Base-by-base conservation (phyloP, 306 rosid genomes). In the Rosa rugosa region DNA sequence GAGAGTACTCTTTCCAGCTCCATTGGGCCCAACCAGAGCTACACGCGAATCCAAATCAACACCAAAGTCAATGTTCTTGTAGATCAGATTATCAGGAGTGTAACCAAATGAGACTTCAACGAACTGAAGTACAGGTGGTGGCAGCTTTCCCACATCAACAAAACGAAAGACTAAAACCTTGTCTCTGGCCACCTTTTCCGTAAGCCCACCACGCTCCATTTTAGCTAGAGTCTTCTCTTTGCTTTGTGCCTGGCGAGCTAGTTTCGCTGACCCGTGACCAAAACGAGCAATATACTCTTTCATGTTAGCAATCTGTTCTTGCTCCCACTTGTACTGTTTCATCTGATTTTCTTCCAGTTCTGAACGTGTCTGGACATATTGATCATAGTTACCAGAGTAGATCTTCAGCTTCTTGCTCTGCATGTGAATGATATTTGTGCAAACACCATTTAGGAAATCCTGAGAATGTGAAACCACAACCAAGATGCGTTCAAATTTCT, bases 251-350 rank as follows among this genome's bases (percentile, higher is more conserved):
- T 96, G 99, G 41, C 99, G 99, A 75, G 99, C 99, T 8, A 96
- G 86, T 76, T 96, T 96, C 5, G 99, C 99, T 1, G 99, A 96
- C 20, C 99, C 99, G 44, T 96, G 99, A 68, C 99, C 99, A 86
- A 96, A 96, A 20, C 99, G 90, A 8, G 99, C 99, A 72, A 96
- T 96, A 71, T 96, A 96, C 80, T 93, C 99, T 80, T 96, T 96
- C 99, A 96, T 96, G 4, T 85, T 77, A 72, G 99, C 7, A 79
- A 96, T 96, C 83, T 96, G 99, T 57, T 96, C 99, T 89, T 96
- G 99, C 85, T 96, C 99, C 99, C 99, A 96, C 74, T 73, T 93
- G 84, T 91, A 96, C 91, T 90, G 94, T 87, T 96, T 96, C 99
- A 96, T 96, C 87, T 96, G 99, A 77, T 96, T 96, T 83, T 93